phyloP scores from a whole-genome alignment of 2,329 filamentous ascomycete species.

The Rosellinia necatrix region DNA sequence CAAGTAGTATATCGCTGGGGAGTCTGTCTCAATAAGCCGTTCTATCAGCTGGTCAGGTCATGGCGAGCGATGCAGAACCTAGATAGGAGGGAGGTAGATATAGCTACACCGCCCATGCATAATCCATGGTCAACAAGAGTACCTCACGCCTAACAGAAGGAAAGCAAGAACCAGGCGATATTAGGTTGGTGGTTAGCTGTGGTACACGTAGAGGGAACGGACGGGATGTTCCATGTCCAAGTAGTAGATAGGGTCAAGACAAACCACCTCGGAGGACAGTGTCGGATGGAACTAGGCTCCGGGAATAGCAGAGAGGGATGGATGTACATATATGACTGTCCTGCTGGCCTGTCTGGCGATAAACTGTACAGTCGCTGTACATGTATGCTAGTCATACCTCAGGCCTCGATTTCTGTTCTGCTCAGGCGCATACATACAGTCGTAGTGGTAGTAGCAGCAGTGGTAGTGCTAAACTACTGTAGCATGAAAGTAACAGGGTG shows the following conservation, averaged over 20 bases:
- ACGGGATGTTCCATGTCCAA: constrained; percentile 12
- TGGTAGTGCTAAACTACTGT: no score
- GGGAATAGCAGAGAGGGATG: no score
- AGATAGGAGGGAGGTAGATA: no score
- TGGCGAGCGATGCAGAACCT: no score
- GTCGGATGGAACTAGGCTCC: not conserved
- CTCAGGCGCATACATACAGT: not conserved
- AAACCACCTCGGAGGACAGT: not conserved
- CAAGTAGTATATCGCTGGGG: no score
- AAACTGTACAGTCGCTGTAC: not conserved
- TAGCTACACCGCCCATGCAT: no score
- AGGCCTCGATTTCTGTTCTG: not conserved
- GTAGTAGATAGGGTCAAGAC: constrained; percentile 9
- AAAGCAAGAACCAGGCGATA: not conserved
- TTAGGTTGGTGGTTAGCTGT: not conserved
- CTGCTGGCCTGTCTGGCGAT: no score
- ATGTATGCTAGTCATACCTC: no score
- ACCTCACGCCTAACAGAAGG: not conserved
- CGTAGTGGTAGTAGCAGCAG: no score
- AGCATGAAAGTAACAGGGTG: not conserved
- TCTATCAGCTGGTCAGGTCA: no score
- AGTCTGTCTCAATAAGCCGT: no score
- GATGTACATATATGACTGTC: no score
- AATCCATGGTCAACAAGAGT: constrained; percentile 6
- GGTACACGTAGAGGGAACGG: not conserved